A percentile compares a stretch with the other conserved stretches of the same genome.
phyloP scores from a whole-genome alignment of 176 grass and related monocot genomes.

The Themeda triandra region DNA sequence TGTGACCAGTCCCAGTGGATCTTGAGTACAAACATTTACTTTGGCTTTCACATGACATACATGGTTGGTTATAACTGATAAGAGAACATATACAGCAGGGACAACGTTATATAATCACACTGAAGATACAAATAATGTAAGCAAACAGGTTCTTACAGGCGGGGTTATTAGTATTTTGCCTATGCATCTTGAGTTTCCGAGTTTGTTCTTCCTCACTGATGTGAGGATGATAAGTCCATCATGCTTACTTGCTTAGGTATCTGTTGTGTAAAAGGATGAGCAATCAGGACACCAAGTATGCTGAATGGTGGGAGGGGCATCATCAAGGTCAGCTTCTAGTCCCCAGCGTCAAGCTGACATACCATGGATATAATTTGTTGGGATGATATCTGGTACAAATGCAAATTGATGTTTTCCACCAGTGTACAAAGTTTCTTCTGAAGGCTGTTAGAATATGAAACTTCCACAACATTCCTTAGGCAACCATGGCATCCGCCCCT shows the following conservation, averaged over 20 bases:
- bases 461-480: background rate
- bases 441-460: background rate
- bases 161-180: background rate
- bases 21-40: conserved; percentile 1
- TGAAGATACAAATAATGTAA: background rate
- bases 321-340: background rate
- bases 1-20: background rate
- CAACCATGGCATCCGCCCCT: too few species aligned
- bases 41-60: background rate
- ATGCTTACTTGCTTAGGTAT: background rate
- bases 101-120: background rate
- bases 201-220: background rate
- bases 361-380: background rate
- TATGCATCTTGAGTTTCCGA: background rate
- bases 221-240: background rate
- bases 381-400: background rate
- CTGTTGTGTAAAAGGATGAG: background rate
- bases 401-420: background rate
- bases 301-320: background rate
- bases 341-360: background rate
- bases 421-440: background rate
- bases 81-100: background rate
- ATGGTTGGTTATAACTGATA: background rate
- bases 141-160: background rate
- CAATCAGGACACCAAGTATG: background rate